phyloP scores from a whole-genome alignment of 2,329 filamentous ascomycete genomes.

The Shiraia bambusicola region DNA sequence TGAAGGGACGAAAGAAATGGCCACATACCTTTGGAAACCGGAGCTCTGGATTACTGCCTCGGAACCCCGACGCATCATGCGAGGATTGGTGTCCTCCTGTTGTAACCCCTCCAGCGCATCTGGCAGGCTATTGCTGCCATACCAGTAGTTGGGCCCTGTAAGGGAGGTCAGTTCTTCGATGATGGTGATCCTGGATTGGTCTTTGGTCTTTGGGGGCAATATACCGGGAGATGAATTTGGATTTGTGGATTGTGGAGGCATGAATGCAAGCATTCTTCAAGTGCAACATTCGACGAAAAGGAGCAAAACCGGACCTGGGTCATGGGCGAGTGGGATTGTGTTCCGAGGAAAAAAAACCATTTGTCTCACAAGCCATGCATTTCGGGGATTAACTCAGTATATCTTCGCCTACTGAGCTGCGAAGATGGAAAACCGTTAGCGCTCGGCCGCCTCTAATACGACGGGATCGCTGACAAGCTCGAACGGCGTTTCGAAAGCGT shows the following conservation, averaged over 20 bases:
- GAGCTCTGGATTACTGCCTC: conserved; percentile 33
- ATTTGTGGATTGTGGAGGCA: conserved; percentile 39
- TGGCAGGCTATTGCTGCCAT: conserved; percentile 34
- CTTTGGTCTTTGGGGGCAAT: conserved; percentile 2
- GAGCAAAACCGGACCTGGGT: conserved; percentile 22
- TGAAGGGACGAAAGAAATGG: neutral
- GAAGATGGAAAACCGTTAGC: conserved; percentile 29
- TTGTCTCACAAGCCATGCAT: conserved; percentile 31
- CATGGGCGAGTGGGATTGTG: conserved; percentile 21
- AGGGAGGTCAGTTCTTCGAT: conserved; percentile 13
- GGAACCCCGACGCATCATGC: conserved; percentile 37
- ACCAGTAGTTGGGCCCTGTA: conserved; percentile 37
- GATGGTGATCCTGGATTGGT: neutral
- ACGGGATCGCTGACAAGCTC: conserved; percentile 37
- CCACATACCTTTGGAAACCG: conserved; percentile 34
- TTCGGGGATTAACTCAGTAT: conserved; percentile 37
- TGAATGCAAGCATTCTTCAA: conserved; percentile 41
- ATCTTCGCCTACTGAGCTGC: conserved; percentile 25
- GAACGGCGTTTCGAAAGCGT: conserved; percentile 36
- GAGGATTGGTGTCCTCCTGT: conserved; percentile 25
- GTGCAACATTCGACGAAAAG: conserved; percentile 19
- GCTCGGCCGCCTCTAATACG: conserved; percentile 28
- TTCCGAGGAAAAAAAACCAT: conserved; percentile 21
- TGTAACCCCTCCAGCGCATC: conserved; percentile 30
- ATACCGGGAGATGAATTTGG: conserved; percentile 38